A percentile compares a stretch with the other conserved stretches of the same genome.
phyloP scores from a whole-genome alignment of 208 protist species.

The Cochliopodium minus region DNA sequence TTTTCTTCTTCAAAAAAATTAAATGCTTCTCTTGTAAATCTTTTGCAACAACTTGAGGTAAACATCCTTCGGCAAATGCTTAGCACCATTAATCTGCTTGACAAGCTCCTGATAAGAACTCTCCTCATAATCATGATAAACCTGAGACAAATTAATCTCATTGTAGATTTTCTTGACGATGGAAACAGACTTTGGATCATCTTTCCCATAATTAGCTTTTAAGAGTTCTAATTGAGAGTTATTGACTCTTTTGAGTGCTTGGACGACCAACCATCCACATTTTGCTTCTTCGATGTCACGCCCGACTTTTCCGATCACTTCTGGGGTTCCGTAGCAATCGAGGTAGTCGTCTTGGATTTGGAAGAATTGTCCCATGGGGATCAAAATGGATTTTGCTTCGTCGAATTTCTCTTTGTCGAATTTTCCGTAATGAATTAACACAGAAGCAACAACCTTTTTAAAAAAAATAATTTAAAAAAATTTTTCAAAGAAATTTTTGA shows the following conservation, averaged over 20 bases:
- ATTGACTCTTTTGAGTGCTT: conserved; percentile 46
- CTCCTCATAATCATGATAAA: conserved; percentile 54
- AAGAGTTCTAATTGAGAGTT: conserved; percentile 43
- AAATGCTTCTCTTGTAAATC: too few relatives aligned
- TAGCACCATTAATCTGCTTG: too few relatives aligned
- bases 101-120: conserved; percentile 37
- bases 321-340: conserved; percentile 81
- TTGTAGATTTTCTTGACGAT: conserved; percentile 62
- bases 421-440: conserved; percentile 63
- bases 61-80: too few relatives aligned
- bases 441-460: too few relatives aligned
- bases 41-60: too few relatives aligned
- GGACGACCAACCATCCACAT: conserved; percentile 78
- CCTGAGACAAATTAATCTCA: conserved; percentile 44
- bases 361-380: conserved; percentile 87
- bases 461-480: too few relatives aligned
- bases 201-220: conserved; percentile 64
- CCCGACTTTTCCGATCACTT: conserved; percentile 84
- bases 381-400: conserved; percentile 47
- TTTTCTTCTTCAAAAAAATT: too few relatives aligned
- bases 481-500: too few relatives aligned
- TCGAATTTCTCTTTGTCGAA: conserved; percentile 35
- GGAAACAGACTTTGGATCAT: conserved; percentile 44
- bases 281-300: conserved; percentile 93
- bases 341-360: conserved; percentile 92